Conservation (phyloP, 2,329 filamentous ascomycete species). For the Aureobasidium subglaciale region DNA sequence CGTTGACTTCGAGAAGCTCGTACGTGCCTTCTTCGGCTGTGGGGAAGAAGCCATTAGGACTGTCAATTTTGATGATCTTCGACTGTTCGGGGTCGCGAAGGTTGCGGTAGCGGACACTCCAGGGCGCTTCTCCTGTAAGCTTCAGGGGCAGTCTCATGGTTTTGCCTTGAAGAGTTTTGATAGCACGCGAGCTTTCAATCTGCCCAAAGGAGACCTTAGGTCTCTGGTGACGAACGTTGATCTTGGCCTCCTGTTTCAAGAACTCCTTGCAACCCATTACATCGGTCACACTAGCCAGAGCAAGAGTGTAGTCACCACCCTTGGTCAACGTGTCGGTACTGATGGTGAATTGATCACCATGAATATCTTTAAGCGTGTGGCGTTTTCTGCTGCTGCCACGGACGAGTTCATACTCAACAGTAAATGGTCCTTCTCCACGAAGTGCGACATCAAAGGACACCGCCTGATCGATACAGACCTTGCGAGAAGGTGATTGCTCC, state of each 20-base stretch:
- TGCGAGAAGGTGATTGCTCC: slow-evolving; percentile 49
- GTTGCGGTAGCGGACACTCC: slow-evolving; percentile 66
- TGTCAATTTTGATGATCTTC: slow-evolving; percentile 11
- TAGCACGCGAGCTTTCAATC: slow-evolving; percentile 69
- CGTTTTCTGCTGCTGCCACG: slow-evolving; percentile 80
- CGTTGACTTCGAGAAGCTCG: slow-evolving; percentile 68
- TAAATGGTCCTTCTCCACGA: slow-evolving; percentile 78
- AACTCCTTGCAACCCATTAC: slow-evolving; percentile 78
- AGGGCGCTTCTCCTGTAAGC: slow-evolving; percentile 78
- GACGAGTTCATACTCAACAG: slow-evolving; percentile 83
- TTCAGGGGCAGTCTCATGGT: slow-evolving; percentile 70
- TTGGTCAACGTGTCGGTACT: slow-evolving; percentile 65
- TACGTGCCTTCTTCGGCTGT: slow-evolving; percentile 55
- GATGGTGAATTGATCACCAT: slow-evolving; percentile 59
- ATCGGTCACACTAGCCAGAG: slow-evolving; percentile 80
- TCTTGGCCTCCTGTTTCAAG: slow-evolving; percentile 75
- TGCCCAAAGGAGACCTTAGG: slow-evolving; percentile 81
- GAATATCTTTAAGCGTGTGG: slow-evolving; percentile 57
- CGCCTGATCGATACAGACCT: slow-evolving; percentile 75
- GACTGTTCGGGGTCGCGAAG: slow-evolving; percentile 29
- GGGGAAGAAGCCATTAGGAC: slow-evolving; percentile 27
- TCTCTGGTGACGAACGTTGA: slow-evolving; percentile 80
- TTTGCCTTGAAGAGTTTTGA: slow-evolving; percentile 70
- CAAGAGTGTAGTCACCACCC: slow-evolving; percentile 85
- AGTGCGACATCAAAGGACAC: slow-evolving; percentile 68